Conservation (phyloP, 176 grass and related monocot species). For the Musa itinerans region DNA sequence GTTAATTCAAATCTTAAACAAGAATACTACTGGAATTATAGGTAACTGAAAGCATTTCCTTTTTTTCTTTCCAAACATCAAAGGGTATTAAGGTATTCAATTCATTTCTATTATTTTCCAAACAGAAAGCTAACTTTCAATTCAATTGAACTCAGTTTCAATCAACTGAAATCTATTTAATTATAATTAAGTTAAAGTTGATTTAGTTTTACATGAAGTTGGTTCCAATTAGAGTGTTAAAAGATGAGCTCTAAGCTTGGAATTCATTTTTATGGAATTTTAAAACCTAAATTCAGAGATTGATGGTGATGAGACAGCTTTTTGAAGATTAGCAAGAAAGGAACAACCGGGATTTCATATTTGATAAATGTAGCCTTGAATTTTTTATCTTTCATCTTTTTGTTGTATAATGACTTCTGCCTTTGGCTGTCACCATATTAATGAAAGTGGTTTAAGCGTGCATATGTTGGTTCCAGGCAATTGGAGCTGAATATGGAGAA, state of each 20-base stretch:
- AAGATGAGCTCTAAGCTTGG: not conserved
- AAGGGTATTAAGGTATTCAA: not conserved
- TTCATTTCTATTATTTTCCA: not conserved
- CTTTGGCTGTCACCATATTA: not conserved
- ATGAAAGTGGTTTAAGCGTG: not conserved
- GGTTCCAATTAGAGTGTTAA: not conserved
- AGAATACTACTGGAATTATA: too few relatives aligned
- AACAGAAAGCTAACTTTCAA: not conserved
- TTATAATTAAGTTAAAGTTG: not conserved
- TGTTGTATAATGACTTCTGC: not conserved
- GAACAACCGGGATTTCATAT: too few relatives aligned
- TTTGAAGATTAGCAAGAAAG: not conserved
- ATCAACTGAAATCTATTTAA: too few relatives aligned
- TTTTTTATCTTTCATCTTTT: not conserved
- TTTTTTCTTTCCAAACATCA: not conserved
- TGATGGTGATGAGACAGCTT: not conserved
- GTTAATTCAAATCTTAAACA: too few relatives aligned
- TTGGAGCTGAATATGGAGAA: conserved; percentile 94
- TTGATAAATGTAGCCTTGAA: not conserved
- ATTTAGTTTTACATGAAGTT: not conserved
- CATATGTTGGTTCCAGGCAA: conserved; percentile 28
- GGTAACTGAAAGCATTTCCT: not conserved
- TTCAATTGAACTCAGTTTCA: not conserved
- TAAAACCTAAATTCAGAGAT: not conserved
- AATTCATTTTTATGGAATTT: not conserved